These are phyloP conservation scores for Starmerella gropengiesseri DNA, from an alignment of 805 yeast species.

Conservation along the genomic window DNA sequence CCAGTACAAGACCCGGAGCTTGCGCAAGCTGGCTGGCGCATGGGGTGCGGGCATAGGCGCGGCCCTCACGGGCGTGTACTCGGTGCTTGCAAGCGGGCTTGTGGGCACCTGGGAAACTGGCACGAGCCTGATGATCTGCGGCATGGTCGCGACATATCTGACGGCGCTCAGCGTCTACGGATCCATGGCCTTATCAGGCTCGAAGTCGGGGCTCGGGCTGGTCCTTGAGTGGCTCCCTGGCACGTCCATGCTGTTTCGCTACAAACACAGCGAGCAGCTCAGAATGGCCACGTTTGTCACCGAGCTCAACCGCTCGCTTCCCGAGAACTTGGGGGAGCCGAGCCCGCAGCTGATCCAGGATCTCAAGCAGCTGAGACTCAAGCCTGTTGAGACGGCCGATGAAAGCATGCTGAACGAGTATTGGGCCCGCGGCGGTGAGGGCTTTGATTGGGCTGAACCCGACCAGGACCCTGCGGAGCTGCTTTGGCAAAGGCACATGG, in stretches of 20 bases:
- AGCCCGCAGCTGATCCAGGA: conserved; percentile 28
- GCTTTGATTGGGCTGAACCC: conserved; percentile 82
- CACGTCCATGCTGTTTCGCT: conserved; percentile 54
- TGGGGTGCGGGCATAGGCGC: conserved; percentile 31
- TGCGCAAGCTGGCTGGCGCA: conserved; percentile 29
- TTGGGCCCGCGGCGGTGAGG: conserved; percentile 80
- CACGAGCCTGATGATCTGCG: conserved; percentile 31
- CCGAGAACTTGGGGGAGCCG: conserved; percentile 35
- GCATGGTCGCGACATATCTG: conserved; percentile 41
- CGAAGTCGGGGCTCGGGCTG: conserved; percentile 44
- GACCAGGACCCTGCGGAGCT: conserved; percentile 78
- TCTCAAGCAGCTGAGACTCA: conserved; percentile 29
- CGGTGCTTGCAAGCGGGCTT: conserved; percentile 35
- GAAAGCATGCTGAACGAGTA: conserved; percentile 66
- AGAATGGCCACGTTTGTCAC: conserved; percentile 53
- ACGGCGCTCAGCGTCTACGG: conserved; percentile 40
- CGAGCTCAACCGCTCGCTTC: conserved; percentile 47
- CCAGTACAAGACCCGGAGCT: conserved; percentile 29
- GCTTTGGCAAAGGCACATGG: conserved; percentile 28
- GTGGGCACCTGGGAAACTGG: conserved; percentile 33
- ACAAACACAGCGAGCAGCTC: conserved; percentile 55
- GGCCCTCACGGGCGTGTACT: conserved; percentile 38
- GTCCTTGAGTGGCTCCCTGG: conserved; percentile 54
- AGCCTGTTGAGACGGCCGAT: conserved; percentile 43
- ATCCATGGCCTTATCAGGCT: conserved; percentile 39